A percentile compares a stretch with the other conserved stretches of the same genome.
Conservation (phyloP, 2,329 filamentous ascomycete genomes). For the Decorospora gaudefroyi region DNA sequence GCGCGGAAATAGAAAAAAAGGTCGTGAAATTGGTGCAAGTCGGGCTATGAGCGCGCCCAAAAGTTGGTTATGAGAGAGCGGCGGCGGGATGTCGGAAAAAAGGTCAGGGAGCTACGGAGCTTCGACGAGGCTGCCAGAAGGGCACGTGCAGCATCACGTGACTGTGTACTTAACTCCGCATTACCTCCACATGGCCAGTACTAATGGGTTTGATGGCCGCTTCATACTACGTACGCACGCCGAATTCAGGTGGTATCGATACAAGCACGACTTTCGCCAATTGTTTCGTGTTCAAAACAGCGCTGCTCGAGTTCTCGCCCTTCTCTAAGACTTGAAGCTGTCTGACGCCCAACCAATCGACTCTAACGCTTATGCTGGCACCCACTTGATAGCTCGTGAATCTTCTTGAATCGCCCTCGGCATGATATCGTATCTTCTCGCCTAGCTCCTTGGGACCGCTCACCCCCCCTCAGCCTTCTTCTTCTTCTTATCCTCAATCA, state of each 20-base stretch:
- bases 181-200: conserved; percentile 2
- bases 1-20: conserved; percentile 13
- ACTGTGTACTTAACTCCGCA: too few relatives aligned
- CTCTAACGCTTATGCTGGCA: conserved; percentile 5
- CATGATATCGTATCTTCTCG: not conserved
- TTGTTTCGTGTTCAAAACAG: too few relatives aligned
- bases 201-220: not conserved
- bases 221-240: too few relatives aligned
- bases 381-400: not conserved
- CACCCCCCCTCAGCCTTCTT: conserved; percentile 55
- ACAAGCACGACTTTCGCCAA: too few relatives aligned
- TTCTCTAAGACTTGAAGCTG: too few relatives aligned
- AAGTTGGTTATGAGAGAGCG: conserved; percentile 24
- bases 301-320: too few relatives aligned
- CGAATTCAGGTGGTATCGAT: too few relatives aligned
- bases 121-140: conserved; percentile 10
- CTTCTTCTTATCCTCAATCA: conserved; percentile 96
- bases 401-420: not conserved
- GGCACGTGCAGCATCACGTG: conserved; percentile 11
- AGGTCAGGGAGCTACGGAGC: conserved; percentile 15
- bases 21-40: conserved; percentile 13
- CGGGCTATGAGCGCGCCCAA: conserved; percentile 34
- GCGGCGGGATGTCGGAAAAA: conserved; percentile 19
- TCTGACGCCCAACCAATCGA: not conserved
- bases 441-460: not conserved